Evolutionary conservation across 2,329 filamentous ascomycete species (phyloP).

Genomic region (Phaeosphaeriaceae sp.): DNA sequence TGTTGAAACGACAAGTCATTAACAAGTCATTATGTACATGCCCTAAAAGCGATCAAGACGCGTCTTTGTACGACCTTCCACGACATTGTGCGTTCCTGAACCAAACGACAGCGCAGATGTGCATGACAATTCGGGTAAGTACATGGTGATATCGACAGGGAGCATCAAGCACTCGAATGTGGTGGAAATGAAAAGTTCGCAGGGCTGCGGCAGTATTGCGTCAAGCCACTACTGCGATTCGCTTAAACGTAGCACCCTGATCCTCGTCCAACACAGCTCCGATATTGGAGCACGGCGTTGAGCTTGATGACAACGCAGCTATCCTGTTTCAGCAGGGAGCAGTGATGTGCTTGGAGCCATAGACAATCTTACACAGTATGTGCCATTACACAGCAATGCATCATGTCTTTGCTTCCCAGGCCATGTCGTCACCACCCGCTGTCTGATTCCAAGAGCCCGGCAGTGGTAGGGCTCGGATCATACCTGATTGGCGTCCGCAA

Average conservation of each 20-base stretch:
- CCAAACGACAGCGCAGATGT: conserved; percentile 30
- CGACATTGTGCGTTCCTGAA: conserved; percentile 23
- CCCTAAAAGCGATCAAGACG: conserved; percentile 20
- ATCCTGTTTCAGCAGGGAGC: neutral
- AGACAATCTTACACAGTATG: conserved; percentile 25
- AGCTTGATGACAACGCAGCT: neutral
- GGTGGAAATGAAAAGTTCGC: neutral
- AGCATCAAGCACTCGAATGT: neutral
- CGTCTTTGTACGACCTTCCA: conserved; percentile 33
- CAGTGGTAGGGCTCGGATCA: conserved; percentile 32
- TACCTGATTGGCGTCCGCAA: conserved; percentile 38
- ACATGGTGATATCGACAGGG: conserved; percentile 6
- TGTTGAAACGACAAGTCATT: conserved; percentile 13
- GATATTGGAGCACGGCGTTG: neutral
- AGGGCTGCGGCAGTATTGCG: conserved; percentile 15
- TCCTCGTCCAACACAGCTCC: conserved; percentile 5
- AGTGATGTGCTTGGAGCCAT: neutral
- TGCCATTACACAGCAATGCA: conserved; percentile 35
- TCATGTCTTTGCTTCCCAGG: conserved; percentile 7
- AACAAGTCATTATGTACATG: conserved; percentile 15
- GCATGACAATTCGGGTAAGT: conserved; percentile 31
- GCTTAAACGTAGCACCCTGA: neutral
- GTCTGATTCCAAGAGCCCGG: conserved; percentile 34
- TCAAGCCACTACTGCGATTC: conserved; percentile 14
- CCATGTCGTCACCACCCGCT: conserved; percentile 31